Conservation (phyloP, 2,329 filamentous ascomycete genomes). For the Juglanconis oblonga region DNA sequence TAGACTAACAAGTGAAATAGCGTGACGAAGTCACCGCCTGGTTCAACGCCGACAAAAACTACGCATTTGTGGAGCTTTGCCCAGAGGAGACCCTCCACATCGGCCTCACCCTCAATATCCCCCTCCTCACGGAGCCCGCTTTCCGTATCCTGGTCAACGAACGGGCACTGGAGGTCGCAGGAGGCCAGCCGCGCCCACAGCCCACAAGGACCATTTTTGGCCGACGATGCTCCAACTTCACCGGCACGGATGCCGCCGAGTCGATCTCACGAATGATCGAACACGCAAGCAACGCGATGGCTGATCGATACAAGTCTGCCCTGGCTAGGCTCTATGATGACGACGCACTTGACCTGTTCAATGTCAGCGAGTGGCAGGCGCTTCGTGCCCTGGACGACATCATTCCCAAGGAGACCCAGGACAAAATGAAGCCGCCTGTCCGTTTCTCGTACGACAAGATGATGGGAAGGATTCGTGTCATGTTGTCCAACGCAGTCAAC, state of each 20-base stretch:
- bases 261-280: slow-evolving; percentile 22
- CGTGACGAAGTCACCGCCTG: slow-evolving; percentile 52
- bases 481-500: slow-evolving; percentile 13
- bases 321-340: slow-evolving; percentile 32
- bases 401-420: slow-evolving; percentile 4
- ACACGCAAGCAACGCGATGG: slow-evolving; percentile 53
- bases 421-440: neutral
- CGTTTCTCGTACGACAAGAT: slow-evolving; percentile 13
- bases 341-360: slow-evolving; percentile 28
- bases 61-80: slow-evolving; percentile 59
- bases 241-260: slow-evolving; percentile 11
- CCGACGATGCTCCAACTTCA: slow-evolving; percentile 7
- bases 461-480: slow-evolving; percentile 1
- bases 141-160: slow-evolving; percentile 64
- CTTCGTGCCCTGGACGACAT: slow-evolving; percentile 18
- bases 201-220: slow-evolving; percentile 13
- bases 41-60: slow-evolving; percentile 55
- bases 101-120: slow-evolving; percentile 44
- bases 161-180: slow-evolving; percentile 47
- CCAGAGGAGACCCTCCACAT: slow-evolving; percentile 61
- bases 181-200: slow-evolving; percentile 30
- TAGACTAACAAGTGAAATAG: slow-evolving; percentile 21
- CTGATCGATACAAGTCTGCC: slow-evolving; percentile 40
- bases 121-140: slow-evolving; percentile 41
- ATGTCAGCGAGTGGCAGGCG: slow-evolving; percentile 33